Evolutionary conservation across 2,329 filamentous ascomycete genomes (phyloP).

Genomic region (Phyllosticta paracitricarpa): DNA sequence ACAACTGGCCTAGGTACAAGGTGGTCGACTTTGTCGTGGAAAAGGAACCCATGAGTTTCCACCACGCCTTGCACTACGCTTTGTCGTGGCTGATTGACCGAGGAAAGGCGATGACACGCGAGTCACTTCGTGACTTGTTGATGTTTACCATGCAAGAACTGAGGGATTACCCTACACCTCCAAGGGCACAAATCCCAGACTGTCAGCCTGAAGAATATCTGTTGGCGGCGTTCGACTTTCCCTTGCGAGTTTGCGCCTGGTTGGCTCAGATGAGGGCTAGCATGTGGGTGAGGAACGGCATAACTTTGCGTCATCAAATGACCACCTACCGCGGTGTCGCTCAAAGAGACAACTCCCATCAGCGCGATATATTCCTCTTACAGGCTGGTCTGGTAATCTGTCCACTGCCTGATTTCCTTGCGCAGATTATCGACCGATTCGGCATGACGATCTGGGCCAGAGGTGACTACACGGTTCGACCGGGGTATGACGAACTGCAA

Average conservation of each 20-base stretch:
- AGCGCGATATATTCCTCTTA: conserved; percentile 86
- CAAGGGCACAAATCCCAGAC: conserved; percentile 51
- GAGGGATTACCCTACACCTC: conserved; percentile 47
- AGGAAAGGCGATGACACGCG: conserved; percentile 62
- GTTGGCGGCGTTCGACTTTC: conserved; percentile 84
- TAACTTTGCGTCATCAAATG: conserved; percentile 91
- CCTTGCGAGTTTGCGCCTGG: conserved; percentile 89
- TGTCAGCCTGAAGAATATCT: conserved; percentile 66
- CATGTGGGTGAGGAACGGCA: conserved; percentile 97
- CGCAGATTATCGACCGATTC: conserved; percentile 84
- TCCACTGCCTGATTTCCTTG: conserved; percentile 71
- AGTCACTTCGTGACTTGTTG: conserved; percentile 58
- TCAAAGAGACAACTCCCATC: conserved; percentile 85
- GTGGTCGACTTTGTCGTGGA: conserved; percentile 77
- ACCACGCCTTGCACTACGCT: conserved; percentile 92
- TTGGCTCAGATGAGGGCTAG: conserved; percentile 95
- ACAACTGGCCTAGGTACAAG: conserved; percentile 41
- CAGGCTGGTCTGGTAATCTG: conserved; percentile 86
- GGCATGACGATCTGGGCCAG: conserved; percentile 81
- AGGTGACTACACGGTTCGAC: conserved; percentile 60
- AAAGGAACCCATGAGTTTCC: conserved; percentile 87
- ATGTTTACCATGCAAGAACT: conserved; percentile 64
- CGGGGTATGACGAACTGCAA: conserved; percentile 75
- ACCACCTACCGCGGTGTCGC: conserved; percentile 83
- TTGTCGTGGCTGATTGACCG: conserved; percentile 93